Evolutionary conservation across 768 basidiomycete genomes (phyloP).

Genomic region (Macrocybe gigantea): DNA sequence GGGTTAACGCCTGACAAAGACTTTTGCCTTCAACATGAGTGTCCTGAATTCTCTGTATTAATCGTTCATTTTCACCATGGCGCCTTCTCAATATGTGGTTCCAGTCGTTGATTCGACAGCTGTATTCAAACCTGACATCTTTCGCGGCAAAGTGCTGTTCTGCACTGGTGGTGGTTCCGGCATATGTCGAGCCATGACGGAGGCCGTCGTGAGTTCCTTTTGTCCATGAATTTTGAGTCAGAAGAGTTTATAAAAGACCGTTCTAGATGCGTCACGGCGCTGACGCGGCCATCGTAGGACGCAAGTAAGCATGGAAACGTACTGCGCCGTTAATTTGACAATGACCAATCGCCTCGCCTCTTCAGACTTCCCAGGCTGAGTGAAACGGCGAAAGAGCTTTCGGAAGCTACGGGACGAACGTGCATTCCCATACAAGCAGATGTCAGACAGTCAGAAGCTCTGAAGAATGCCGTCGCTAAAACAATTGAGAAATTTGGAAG

Average conservation of each 20-base stretch:
- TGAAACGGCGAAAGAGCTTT: conserved; percentile 65
- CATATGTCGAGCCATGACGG: conserved; percentile 87
- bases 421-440: conserved; percentile 79
- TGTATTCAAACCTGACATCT: conserved; percentile 75
- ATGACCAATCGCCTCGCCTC: background rate
- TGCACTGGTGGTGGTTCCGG: conserved; percentile 92
- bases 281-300: conserved; percentile 74
- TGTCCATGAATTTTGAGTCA: too few species aligned
- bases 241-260: too few species aligned
- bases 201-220: conserved; percentile 57
- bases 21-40: background rate
- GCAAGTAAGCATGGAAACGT: conserved; percentile 54
- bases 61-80: conserved; percentile 21
- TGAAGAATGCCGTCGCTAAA: conserved; percentile 70
- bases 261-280: conserved; percentile 79
- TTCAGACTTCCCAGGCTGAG: conserved; percentile 65
- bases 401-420: conserved; percentile 56
- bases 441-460: conserved; percentile 68
- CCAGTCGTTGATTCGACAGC: conserved; percentile 48
- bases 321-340: too few species aligned
- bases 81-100: conserved; percentile 32
- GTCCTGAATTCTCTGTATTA: too few species aligned
- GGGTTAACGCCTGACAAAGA: too few species aligned
- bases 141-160: conserved; percentile 86
- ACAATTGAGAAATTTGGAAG: conserved; percentile 73